Evolutionary conservation across 2,329 filamentous ascomycete genomes (phyloP), one percentile per base, ranked within the genome.

Genomic region (Aspergillus brasiliensis): DNA sequence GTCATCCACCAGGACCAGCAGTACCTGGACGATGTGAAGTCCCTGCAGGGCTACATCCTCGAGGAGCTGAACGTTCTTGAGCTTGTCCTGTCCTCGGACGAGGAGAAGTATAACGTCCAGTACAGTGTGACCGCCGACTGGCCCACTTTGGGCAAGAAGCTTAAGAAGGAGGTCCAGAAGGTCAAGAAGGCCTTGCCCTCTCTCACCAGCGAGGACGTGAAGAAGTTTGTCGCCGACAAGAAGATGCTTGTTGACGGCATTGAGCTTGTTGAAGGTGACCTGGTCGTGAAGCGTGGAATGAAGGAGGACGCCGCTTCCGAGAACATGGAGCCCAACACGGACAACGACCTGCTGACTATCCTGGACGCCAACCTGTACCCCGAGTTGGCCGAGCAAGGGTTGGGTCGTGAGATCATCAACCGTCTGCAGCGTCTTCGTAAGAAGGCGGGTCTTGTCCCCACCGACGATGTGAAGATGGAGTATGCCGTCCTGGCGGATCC

Each of bases 391-490:
- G 87, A 93, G 65, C 93, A 98, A 76, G 95, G 93, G 57, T 78
- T 99, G 56, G 94, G 91, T 1, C 86, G 95, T 69, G 95, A 98
- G 77, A 89, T 99, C 65, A 90, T 99, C 81, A 90, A 96, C 76
- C 88, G 94, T 42, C 90, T 99, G 21, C 95, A 99, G 79, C 86
- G 91, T 67, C 82, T 98, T 63, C 88, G 95, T 66, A 99, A 99
- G 86, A 95, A 95, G 81, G 93, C 93, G 7, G 92, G 92, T 0
- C 82, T 99, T 55, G 87, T 93, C 64, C 88, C 92, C 1, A 98
- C 94, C 0, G 95, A 99, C 72, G 95, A 98, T 72, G 88, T 99
- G 63, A 91, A 90, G 79, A 97, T 99, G 91, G 91, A 96, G 76
- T 98, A 97, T 79, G 84, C 83, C 59, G 87, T 98, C 5, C 79